These are phyloP conservation scores for Brasenia schreberi DNA, from an alignment of 164 flowering plant genomes.

Conservation along the genomic window DNA sequence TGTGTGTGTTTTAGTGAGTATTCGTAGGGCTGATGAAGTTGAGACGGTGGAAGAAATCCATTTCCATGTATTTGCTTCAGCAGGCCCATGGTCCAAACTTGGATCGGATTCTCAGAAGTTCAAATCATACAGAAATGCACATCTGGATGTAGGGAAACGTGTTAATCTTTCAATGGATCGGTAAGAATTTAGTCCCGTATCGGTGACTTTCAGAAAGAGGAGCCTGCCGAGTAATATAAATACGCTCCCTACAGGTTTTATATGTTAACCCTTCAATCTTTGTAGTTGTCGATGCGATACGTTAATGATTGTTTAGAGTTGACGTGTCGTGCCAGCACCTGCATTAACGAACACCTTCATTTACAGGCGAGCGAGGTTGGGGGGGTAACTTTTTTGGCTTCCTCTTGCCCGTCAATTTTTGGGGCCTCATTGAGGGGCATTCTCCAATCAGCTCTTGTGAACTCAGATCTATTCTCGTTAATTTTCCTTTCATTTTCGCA, in stretches of 20 bases:
- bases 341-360: neutral
- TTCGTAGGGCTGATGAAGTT: too few species aligned
- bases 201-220: neutral
- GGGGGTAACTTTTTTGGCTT: neutral
- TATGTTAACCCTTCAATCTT: neutral
- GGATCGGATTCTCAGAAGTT: too few species aligned
- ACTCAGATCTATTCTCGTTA: too few species aligned
- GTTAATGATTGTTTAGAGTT: neutral
- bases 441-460: neutral
- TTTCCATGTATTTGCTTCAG: too few species aligned
- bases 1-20: too few species aligned
- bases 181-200: neutral
- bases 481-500: too few species aligned
- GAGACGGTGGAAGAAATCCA: too few species aligned
- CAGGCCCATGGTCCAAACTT: too few species aligned
- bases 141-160: too few species aligned
- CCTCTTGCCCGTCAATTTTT: conserved; percentile 1
- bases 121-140: too few species aligned
- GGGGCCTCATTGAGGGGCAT: neutral
- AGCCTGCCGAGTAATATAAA: neutral
- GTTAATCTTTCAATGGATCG: too few species aligned
- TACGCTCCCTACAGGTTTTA: neutral
- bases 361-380: neutral
- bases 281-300: neutral
- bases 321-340: conserved; percentile 2